Evolutionary conservation across 2,329 filamentous ascomycete genomes (phyloP).

Genomic region (Pestalotiopsis fici): DNA sequence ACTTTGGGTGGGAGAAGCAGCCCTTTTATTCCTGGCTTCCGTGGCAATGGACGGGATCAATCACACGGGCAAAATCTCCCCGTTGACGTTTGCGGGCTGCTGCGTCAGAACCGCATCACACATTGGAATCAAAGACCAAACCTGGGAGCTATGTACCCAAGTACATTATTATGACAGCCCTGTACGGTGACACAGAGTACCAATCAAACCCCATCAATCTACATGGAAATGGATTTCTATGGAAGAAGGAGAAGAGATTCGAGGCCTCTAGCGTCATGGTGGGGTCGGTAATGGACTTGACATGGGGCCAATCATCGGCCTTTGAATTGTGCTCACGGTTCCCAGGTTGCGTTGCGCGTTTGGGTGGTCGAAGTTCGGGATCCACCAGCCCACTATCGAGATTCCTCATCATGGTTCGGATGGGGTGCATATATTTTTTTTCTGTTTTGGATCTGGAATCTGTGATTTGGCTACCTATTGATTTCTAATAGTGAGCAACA

Average conservation of each 20-base stretch:
- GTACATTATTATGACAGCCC: background rate
- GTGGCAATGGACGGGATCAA: background rate
- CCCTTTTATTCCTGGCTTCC: background rate
- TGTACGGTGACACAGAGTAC: background rate
- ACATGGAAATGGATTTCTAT: background rate
- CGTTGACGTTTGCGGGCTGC: background rate
- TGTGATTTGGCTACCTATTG: background rate
- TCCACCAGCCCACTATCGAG: background rate
- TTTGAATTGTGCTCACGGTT: background rate
- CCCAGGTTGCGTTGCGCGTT: background rate
- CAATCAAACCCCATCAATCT: background rate
- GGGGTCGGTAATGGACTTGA: background rate
- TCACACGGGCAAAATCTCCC: background rate
- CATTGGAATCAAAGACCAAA: background rate
- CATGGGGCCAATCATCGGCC: background rate
- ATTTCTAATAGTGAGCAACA: background rate
- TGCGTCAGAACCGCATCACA: background rate
- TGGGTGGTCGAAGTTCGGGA: background rate
- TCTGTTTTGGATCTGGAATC: background rate
- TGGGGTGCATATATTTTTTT: background rate
- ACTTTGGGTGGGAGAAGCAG: background rate
- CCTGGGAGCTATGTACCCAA: background rate
- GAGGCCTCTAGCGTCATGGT: background rate
- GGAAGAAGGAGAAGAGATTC: background rate
- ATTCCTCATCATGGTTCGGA: background rate